Base-by-base conservation (phyloP, 192 early-diverging fungal genomes). In the Coemansia sp. region DNA sequence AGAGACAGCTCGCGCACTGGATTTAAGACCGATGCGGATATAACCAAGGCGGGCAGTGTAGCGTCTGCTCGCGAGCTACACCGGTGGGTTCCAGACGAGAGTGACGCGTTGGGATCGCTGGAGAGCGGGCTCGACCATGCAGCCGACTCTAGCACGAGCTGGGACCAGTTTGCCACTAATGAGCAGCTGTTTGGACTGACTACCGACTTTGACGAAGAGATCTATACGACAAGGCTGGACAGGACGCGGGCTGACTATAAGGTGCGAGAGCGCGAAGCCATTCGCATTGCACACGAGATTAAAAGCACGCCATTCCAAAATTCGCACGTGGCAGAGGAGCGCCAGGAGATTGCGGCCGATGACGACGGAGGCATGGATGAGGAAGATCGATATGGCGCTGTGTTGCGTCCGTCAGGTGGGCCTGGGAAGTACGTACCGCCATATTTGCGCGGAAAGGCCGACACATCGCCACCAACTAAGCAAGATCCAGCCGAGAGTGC, bases 141-240 rank as follows among this genome's bases (percentile, higher is more conserved):
- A 3, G 34, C 67, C 0, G 68, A 33, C 8, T 47, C 51, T 3
- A 60, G 71, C 20, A 65, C 70, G 54, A 70, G 78, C 20, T 99
- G 98, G 98, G 96, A 99, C 80, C 98, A 99, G 78, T 99, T 99
- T 89, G 93, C 90, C 5, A 92, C 88, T 4, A 99, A 99, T 72
- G 95, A 97, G 78, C 77, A 86, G 67, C 86, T 94, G 49, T 99
- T 99, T 89, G 98, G 98, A 1, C 89, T 99, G 55, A 94, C 87
- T 7, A 96, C 97, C 5, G 95, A 99, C 78, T 99, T 95, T 85
- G 86, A 97, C 72, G 96, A 97, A 66, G 95, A 97, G 61, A 78
- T 99, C 3, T 99, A 99, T 78, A 99, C 98, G 2, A 99, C 98
- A 8, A 89, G 87, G 31, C 83, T 99, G 62, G 96, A 99, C 74